A percentile compares a stretch with the other conserved stretches of the same genome.
Evolutionary conservation across 192 early-diverging fungal genomes (phyloP).

Genomic region (Coemansia sp.): DNA sequence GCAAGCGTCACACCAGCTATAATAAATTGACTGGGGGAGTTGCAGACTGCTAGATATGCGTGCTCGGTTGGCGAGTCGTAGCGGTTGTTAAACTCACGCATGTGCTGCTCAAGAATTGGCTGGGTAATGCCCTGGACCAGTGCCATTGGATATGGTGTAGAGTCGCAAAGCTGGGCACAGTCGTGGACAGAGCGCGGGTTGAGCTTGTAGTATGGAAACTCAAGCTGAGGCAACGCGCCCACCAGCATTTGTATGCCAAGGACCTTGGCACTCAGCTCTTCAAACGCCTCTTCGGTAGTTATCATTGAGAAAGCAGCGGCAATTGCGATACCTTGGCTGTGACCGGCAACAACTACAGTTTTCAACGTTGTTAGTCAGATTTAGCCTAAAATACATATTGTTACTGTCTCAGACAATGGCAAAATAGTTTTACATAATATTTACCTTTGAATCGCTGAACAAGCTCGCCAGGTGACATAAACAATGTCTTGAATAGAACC

Average conservation of each 20-base stretch:
- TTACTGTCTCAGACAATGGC: too few species aligned
- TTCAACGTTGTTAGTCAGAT: too few species aligned
- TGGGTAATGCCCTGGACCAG: conserved; percentile 17
- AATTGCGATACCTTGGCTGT: too few species aligned
- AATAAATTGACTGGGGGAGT: conserved; percentile 22
- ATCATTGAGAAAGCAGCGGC: conserved; percentile 79
- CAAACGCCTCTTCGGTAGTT: conserved; percentile 77
- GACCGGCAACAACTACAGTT: too few species aligned
- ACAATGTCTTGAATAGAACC: conserved; percentile 65
- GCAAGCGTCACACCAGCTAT: conserved; percentile 18
- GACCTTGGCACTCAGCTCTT: conserved; percentile 71
- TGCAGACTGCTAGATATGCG: conserved; percentile 26
- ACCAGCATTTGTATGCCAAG: conserved; percentile 81
- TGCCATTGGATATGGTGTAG: conserved; percentile 28
- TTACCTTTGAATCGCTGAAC: conserved; percentile 34
- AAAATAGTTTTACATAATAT: neutral
- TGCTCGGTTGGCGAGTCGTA: conserved; percentile 1
- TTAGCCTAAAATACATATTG: too few species aligned
- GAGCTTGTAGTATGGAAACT: conserved; percentile 18
- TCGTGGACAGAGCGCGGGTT: neutral
- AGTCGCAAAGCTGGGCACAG: neutral
- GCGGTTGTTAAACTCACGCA: conserved; percentile 18
- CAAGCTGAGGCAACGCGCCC: conserved; percentile 77
- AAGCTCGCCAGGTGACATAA: conserved; percentile 54
- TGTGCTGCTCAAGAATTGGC: conserved; percentile 1